Evolutionary conservation across 106 monocot genomes (phyloP).

Genomic region (Alisma plantagoaquatica): DNA sequence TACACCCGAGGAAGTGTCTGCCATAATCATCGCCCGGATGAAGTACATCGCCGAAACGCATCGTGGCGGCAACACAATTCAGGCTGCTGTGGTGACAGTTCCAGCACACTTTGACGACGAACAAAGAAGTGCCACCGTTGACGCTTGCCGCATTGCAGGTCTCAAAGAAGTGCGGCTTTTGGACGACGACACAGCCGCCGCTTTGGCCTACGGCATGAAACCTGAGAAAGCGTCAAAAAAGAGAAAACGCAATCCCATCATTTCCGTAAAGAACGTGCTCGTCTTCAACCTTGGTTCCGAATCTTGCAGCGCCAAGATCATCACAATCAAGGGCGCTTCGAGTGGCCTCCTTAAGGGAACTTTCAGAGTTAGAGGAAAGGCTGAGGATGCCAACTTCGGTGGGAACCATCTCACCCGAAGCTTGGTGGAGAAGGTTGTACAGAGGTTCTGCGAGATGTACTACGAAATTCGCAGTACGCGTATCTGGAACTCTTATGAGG

Average conservation of each 20-base stretch:
- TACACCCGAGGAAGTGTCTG: background rate
- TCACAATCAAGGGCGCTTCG: constrained; percentile 7
- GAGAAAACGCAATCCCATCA: no score
- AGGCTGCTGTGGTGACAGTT: background rate
- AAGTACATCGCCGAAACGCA: background rate
- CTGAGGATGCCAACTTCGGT: constrained; percentile 11
- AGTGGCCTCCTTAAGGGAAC: no score
- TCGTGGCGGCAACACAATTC: background rate
- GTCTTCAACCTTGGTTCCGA: constrained; percentile 8
- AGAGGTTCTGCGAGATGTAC: constrained; percentile 10
- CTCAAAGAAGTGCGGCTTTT: background rate
- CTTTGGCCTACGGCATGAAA: background rate
- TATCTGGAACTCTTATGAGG: background rate
- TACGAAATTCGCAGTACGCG: constrained; percentile 9
- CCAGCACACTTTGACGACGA: background rate
- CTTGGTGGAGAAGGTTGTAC: constrained; percentile 4
- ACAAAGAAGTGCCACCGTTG: background rate
- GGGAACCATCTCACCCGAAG: constrained; percentile 11
- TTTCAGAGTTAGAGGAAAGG: constrained; percentile 9
- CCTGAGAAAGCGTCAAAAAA: background rate
- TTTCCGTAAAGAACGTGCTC: constrained; percentile 9
- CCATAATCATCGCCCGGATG: background rate
- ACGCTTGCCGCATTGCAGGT: background rate
- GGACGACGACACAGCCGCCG: background rate
- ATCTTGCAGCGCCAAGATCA: background rate